Base-by-base conservation (phyloP, 2,329 filamentous ascomycete genomes). In the Pseudocercospora macadamiae region DNA sequence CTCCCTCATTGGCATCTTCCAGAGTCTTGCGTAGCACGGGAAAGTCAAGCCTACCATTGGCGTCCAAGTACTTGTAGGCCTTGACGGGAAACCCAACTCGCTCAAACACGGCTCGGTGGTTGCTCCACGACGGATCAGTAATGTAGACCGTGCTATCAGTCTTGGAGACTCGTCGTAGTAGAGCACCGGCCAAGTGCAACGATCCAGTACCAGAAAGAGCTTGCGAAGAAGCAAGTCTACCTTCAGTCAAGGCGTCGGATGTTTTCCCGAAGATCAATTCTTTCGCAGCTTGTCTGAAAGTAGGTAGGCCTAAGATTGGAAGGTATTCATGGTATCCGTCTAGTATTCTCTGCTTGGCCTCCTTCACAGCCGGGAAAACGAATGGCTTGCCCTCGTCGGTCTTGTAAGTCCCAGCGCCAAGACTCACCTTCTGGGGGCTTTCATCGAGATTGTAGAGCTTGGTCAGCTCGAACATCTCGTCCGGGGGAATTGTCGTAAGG, bases 161-260 rank as follows among this genome's bases (percentile, higher is more conserved):
- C 37, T 92, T 91, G 82, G 89, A 96, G 85, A 92, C 93, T 71
- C 91, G 89, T 77, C 90, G 79, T 68, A 99, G 84, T 86, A 97
- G 97, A 69, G 90, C 91, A 71, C 88, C 95, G 65, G 91, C 95
- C 73, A 99, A 92, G 75, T 93, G 88, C 71, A 97, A 86, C 63
- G 95, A 93, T 73, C 95, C 95, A 55, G 95, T 99, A 70, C 95
- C 95, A 62, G 95, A 97, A 81, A 99, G 97, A 79, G 93, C 90
- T 83, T 97, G 95, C 64, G 93, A 96, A 78, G 96, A 91, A 79
- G 88, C 91, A 63, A 96, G 82, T 71, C 91, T 88, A 75, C 83
- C 82, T 61, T 87, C 83, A 68, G 82, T 83, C 71, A 97, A 84
- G 68, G 87, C 88, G 39, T 87, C 78, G 61, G 89, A 93, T 78